Conservation (phyloP, 2,329 filamentous ascomycete species). For the Phaeosphaeria sp. region DNA sequence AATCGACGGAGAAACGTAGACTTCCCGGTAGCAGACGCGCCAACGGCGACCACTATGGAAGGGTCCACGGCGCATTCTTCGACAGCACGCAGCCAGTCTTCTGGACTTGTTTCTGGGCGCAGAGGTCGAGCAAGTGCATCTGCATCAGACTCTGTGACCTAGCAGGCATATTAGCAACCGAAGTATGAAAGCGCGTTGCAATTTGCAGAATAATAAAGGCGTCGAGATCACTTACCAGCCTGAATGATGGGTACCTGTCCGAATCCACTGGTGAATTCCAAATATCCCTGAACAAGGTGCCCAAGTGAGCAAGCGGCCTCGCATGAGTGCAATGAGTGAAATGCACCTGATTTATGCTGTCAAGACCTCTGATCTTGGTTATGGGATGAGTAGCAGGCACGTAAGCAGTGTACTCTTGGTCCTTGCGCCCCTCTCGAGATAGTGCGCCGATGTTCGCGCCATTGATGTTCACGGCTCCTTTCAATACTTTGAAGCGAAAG, state of each 20-base stretch:
- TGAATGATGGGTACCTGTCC: constrained; percentile 38
- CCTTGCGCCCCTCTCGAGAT: constrained; percentile 20
- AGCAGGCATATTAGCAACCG: constrained; percentile 4
- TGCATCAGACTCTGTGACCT: constrained; percentile 37
- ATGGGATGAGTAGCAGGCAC: constrained; percentile 74
- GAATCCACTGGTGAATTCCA: constrained; percentile 61
- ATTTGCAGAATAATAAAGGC: not conserved
- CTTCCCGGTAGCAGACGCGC: constrained; percentile 76
- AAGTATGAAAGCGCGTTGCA: not conserved
- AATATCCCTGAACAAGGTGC: constrained; percentile 70
- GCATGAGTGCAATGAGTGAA: constrained; percentile 55
- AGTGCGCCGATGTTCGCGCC: constrained; percentile 66
- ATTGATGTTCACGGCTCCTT: constrained; percentile 69
- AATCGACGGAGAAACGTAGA: constrained; percentile 75
- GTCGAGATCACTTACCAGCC: constrained; percentile 31
- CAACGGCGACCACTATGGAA: constrained; percentile 66
- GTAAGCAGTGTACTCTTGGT: constrained; percentile 59
- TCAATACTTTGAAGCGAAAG: constrained; percentile 68
- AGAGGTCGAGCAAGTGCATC: constrained; percentile 39
- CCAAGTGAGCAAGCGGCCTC: constrained; percentile 63
- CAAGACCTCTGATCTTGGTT: constrained; percentile 65
- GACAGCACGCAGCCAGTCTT: constrained; percentile 57
- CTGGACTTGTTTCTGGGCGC: constrained; percentile 63
- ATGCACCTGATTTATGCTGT: constrained; percentile 60
- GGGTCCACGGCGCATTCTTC: constrained; percentile 41